These are phyloP conservation scores for Phytopythium litorale DNA, from an alignment of 352 stramenopile genomes.

Conservation along the genomic window DNA sequence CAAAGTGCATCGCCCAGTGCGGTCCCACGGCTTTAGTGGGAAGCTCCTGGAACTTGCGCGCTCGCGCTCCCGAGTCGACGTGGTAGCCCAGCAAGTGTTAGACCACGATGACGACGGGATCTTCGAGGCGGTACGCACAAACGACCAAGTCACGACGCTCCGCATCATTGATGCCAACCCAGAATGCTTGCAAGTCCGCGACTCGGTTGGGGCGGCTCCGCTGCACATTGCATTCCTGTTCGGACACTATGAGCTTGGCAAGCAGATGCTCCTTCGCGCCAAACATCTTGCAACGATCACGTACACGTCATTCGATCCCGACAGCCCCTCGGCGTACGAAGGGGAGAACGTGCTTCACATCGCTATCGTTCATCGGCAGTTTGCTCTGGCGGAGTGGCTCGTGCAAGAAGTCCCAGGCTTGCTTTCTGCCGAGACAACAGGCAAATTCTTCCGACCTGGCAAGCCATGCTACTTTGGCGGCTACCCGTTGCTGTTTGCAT, in stretches of 20 bases:
- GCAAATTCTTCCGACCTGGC: constrained; percentile 45
- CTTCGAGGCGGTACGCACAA: constrained; percentile 44
- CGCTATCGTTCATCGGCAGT: constrained; percentile 50
- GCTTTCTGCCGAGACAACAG: constrained; percentile 37
- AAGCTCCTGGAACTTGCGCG: neutral
- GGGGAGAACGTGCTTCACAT: constrained; percentile 68
- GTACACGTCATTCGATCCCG: constrained; percentile 27
- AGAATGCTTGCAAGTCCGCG: constrained; percentile 32
- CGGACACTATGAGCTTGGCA: constrained; percentile 51
- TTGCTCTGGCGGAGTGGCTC: constrained; percentile 34
- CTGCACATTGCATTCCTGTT: constrained; percentile 58
- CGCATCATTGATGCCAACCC: constrained; percentile 29
- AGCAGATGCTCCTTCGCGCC: constrained; percentile 28
- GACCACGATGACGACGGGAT: constrained; percentile 51
- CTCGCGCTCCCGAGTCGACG: constrained; percentile 21
- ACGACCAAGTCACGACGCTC: constrained; percentile 24
- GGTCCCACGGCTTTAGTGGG: neutral
- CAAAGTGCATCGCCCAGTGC: neutral
- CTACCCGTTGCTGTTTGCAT: constrained; percentile 48
- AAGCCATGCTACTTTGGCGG: constrained; percentile 64
- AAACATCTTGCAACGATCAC: constrained; percentile 27
- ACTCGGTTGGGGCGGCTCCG: constrained; percentile 45
- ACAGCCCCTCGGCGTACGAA: constrained; percentile 44
- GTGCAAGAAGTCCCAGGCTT: constrained; percentile 32
- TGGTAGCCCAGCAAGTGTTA: constrained; percentile 57